phyloP scores from a whole-genome alignment of 495 filamentous ascomycete genomes.

The Lasiosphaeris hirsuta region DNA sequence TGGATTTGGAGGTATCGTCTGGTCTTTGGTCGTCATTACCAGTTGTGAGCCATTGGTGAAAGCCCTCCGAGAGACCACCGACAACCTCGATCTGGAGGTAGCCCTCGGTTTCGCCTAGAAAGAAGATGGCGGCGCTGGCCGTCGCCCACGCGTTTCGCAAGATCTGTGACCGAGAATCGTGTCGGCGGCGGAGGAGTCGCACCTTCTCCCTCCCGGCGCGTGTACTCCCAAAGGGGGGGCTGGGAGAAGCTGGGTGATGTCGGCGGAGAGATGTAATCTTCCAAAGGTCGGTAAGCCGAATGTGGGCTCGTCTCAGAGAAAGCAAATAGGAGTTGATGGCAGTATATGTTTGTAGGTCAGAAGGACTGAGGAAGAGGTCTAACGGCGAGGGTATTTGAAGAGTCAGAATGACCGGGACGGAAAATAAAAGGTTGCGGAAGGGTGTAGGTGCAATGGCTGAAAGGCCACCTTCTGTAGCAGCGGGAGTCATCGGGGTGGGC shows the following conservation, averaged over 20 bases:
- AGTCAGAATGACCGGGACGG: slow-evolving; percentile 66
- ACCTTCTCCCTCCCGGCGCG: slow-evolving; percentile 54
- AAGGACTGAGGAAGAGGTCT: slow-evolving; percentile 76
- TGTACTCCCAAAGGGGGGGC: slow-evolving; percentile 59
- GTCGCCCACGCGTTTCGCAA: slow-evolving; percentile 87
- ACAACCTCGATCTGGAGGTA: slow-evolving; percentile 92
- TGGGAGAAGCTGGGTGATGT: slow-evolving; percentile 66
- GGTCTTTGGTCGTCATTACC: slow-evolving; percentile 25
- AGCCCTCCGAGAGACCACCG: slow-evolving; percentile 71
- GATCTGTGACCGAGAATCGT: slow-evolving; percentile 53
- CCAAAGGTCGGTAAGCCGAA: slow-evolving; percentile 79
- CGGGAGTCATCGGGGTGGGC: slow-evolving; percentile 25
- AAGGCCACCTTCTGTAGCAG: slow-evolving; percentile 18
- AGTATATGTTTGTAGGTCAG: slow-evolving; percentile 75
- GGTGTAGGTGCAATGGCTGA: slow-evolving; percentile 40
- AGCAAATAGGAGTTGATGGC: slow-evolving; percentile 83
- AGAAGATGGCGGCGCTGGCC: slow-evolving; percentile 75
- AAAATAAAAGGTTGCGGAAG: slow-evolving; percentile 82
- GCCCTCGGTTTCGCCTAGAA: slow-evolving; percentile 76
- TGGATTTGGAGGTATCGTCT: slow-evolving; percentile 1
- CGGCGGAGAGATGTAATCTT: slow-evolving; percentile 73
- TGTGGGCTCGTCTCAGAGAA: slow-evolving; percentile 74
- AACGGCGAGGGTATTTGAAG: slow-evolving; percentile 74
- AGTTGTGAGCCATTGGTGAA: slow-evolving; percentile 44
- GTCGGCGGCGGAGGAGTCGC: slow-evolving; percentile 53